Evolutionary conservation across 1,284 basidiomycete genomes (phyloP).

Genomic region (Rhodotorula sp.): DNA sequence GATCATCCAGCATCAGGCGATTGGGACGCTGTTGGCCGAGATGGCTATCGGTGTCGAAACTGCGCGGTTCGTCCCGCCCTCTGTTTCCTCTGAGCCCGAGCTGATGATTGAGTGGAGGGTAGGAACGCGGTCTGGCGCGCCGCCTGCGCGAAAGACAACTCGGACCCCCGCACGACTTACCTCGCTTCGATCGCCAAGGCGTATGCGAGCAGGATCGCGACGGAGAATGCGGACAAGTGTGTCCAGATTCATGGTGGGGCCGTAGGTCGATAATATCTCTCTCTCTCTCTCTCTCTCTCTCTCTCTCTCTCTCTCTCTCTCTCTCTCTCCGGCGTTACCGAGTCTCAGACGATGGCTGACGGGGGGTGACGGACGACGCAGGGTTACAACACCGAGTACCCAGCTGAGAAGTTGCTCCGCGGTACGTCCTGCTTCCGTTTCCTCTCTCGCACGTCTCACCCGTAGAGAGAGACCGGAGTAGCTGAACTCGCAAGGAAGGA

Average conservation of each 20-base stretch:
- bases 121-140: conserved; percentile 54
- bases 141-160: conserved; percentile 56
- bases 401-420: conserved; percentile 58
- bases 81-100: not conserved
- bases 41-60: conserved; percentile 54
- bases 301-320: too few species aligned
- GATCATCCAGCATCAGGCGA: conserved; percentile 59
- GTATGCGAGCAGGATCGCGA: conserved; percentile 53
- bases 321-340: too few species aligned
- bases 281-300: too few species aligned
- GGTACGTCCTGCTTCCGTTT: not conserved
- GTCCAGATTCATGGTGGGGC: conserved; percentile 52
- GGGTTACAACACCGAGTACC: conserved; percentile 57
- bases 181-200: conserved; percentile 59
- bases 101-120: conserved; percentile 41
- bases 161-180: conserved; percentile 55
- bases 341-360: not conserved
- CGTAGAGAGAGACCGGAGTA: too few species aligned
- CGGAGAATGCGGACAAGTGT: conserved; percentile 55
- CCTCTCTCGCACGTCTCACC: too few species aligned
- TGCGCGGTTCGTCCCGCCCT: conserved; percentile 4
- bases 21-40: conserved; percentile 58
- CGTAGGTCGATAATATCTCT: conserved; percentile 2
- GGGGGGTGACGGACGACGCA: not conserved
- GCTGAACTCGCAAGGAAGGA: too few species aligned